Evolutionary conservation across 768 basidiomycete species (phyloP).

Genomic region (Suillus placidus): DNA sequence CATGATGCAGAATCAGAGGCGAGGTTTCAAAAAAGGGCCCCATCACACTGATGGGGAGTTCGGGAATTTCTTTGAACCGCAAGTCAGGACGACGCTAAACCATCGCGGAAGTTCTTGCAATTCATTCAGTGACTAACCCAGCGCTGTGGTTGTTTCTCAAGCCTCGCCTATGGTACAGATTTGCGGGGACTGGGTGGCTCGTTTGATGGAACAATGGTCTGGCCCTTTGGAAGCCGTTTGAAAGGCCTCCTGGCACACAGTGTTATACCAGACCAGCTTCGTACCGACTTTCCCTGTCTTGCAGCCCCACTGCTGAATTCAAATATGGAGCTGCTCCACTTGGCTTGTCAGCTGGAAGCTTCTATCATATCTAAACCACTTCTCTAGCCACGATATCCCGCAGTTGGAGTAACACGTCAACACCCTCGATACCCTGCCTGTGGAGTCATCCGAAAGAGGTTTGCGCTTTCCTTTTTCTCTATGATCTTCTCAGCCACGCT

Average conservation of each 20-base stretch:
- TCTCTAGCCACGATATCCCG: neutral
- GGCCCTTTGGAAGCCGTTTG: neutral
- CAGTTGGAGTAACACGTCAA: neutral
- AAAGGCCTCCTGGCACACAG: neutral
- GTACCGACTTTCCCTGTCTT: neutral
- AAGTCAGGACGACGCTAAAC: neutral
- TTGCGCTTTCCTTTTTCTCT: neutral
- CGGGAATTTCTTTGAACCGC: neutral
- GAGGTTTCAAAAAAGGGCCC: neutral
- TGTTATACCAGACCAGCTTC: neutral
- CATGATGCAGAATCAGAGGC: neutral
- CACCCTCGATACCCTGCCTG: neutral
- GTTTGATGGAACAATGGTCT: neutral
- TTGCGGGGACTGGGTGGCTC: neutral
- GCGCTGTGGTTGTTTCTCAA: neutral
- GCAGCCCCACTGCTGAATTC: neutral
- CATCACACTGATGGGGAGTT: neutral
- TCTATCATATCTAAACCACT: neutral
- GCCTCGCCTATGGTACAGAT: neutral
- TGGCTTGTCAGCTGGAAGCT: neutral
- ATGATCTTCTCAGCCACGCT: neutral
- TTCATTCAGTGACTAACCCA: neutral
- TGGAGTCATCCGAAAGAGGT: neutral
- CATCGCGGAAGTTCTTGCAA: neutral
- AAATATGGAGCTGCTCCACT: constrained; percentile 1